phyloP scores from a whole-genome alignment of 2,329 filamentous ascomycete species.

The Monosporascus sp. region DNA sequence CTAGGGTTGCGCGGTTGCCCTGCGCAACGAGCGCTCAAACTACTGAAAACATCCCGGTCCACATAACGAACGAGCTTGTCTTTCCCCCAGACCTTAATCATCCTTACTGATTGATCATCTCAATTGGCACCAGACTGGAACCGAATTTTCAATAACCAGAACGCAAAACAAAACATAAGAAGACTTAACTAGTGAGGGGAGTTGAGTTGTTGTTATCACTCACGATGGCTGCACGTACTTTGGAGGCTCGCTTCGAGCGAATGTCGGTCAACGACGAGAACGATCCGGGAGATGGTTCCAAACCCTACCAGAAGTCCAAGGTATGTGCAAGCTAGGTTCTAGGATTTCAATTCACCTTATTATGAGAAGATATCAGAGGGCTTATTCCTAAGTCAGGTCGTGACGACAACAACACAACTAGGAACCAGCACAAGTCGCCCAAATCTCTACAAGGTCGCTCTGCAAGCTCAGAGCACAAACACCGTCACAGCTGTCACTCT shows the following conservation, averaged over 20 bases:
- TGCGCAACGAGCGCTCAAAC: neutral
- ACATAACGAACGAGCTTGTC: neutral
- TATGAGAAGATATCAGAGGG: neutral
- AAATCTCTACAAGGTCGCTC: constrained; percentile 79
- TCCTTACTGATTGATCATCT: too few relatives aligned
- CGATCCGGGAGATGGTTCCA: constrained; percentile 51
- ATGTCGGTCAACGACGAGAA: constrained; percentile 89
- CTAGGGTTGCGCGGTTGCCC: constrained; percentile 1
- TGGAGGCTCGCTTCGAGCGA: constrained; percentile 86
- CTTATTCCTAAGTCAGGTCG: constrained; percentile 36
- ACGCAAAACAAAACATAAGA: too few relatives aligned
- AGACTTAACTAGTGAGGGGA: constrained; percentile 58
- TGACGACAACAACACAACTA: constrained; percentile 37
- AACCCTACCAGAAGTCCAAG: constrained; percentile 69
- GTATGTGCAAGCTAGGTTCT: constrained; percentile 38
- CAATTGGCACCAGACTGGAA: too few relatives aligned
- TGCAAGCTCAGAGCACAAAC: constrained; percentile 72
- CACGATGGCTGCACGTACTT: constrained; percentile 66
- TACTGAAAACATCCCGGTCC: neutral
- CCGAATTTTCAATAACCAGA: neutral
- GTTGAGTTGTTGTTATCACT: constrained; percentile 52
- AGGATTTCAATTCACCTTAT: too few relatives aligned
- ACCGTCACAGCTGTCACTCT: constrained; percentile 60
- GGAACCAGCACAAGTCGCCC: constrained; percentile 58
- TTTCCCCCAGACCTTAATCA: too few relatives aligned